Evolutionary conservation across 177 flowering plant genomes (phyloP), one percentile per base, ranked within the genome.

Genomic region (Tripterygium wilfordii): DNA sequence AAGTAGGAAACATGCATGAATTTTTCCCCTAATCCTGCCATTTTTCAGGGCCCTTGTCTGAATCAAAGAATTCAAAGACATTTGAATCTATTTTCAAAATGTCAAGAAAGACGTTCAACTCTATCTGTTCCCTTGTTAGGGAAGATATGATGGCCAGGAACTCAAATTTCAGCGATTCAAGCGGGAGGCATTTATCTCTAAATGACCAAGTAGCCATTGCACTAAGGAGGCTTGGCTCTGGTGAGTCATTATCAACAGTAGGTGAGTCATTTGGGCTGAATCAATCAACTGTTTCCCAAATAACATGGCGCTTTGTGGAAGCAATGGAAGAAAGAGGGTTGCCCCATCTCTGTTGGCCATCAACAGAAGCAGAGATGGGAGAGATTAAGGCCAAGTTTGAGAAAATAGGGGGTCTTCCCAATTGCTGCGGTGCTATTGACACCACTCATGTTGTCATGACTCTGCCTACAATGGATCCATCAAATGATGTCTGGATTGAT

Each of bases 281-380:
- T 31, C 71, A 58, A 25, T 67, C 76, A 19, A 63, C 71, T 4
- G 72, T 71, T 9, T 48, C 69, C 52, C 71, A 67, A 42, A 27
- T 58, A 35, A 71, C 76, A 12, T 71, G 76, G 76, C 61, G 66
- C 7, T 67, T 71, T 33, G 76, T 71, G 47, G 76, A 66, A 42
- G 42, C 72, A 9, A 63, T 71, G 72, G 76, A 67, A 45, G 64
- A 64, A 48, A 63, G 60, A 49, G 72, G 63, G 4, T 66, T 67
- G 14, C 58, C 35, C 15, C 76, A 71, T 54, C 72, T 71, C 38
- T 38, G 29, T 1, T 71, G 76, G 76, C 76, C 76, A 22, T 42
- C 62, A 23, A 63, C 48, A 2, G 70, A 66, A 43, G 38, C 49
- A 19, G 75, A 71, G 27, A 57, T 66, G 60, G 58, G 44, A 12